A percentile compares a stretch with the other conserved stretches of the same genome.
Conservation (phyloP, 225 moss, liverwort and hornwort species). For the Marchantia paleacea region DNA sequence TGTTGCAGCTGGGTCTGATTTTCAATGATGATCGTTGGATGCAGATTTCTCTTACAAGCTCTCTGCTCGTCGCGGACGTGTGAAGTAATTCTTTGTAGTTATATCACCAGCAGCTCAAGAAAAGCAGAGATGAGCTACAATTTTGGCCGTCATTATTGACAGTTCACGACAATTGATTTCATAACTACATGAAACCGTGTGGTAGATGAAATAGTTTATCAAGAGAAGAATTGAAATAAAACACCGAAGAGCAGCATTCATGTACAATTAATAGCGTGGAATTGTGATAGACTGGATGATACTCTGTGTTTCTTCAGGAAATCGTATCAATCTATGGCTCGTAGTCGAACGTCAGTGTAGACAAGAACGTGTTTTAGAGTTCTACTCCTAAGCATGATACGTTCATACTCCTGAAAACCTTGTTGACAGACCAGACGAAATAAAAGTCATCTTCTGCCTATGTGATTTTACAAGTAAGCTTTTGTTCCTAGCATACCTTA, state of each 20-base stretch:
- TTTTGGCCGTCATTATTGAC: slow-evolving; percentile 28
- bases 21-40: background rate
- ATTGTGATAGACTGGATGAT: background rate
- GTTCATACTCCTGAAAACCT: slow-evolving; percentile 6
- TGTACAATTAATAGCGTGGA: background rate
- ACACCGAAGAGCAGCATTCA: slow-evolving; percentile 8
- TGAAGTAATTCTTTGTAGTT: slow-evolving; percentile 2
- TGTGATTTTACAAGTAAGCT: too few relatives aligned
- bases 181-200: background rate
- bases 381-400: background rate
- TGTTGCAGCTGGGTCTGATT: background rate
- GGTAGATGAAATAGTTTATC: slow-evolving; percentile 1
- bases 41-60: slow-evolving; percentile 38
- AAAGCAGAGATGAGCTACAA: slow-evolving; percentile 20
- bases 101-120: background rate
- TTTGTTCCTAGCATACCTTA: too few relatives aligned
- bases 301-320: background rate
- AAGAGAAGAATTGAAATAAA: slow-evolving; percentile 3
- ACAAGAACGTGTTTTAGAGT: slow-evolving; percentile 1
- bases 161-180: background rate
- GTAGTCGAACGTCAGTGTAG: background rate
- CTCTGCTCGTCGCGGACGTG: slow-evolving; percentile 41
- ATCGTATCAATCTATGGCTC: background rate
- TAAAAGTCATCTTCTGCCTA: slow-evolving; percentile 16
- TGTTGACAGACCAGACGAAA: slow-evolving; percentile 14